Conservation (phyloP, 495 filamentous ascomycete species). For the Penicillium longicatenatum region DNA sequence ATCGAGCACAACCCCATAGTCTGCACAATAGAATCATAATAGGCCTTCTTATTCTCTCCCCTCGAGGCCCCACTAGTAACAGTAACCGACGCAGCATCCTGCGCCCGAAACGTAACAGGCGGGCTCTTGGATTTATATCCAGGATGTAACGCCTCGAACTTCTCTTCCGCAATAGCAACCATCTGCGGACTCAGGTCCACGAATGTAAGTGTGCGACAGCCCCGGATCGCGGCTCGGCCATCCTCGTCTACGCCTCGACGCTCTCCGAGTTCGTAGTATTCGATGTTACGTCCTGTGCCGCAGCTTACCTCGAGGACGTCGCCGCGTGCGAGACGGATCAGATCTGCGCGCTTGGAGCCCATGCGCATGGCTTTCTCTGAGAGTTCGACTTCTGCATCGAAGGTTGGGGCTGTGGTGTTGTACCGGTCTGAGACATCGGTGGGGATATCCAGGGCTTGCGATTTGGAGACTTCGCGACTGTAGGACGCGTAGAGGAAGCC, state of each 20-base stretch:
- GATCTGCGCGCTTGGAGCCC: constrained; percentile 56
- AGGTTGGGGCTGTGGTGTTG: constrained; percentile 56
- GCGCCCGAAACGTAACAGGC: constrained; percentile 44
- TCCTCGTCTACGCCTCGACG: constrained; percentile 69
- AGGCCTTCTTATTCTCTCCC: constrained; percentile 6
- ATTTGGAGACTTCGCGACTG: constrained; percentile 36
- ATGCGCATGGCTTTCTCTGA: constrained; percentile 70
- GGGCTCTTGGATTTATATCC: constrained; percentile 26
- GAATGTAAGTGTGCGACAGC: constrained; percentile 57
- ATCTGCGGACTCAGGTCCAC: constrained; percentile 66
- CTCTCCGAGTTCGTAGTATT: constrained; percentile 69
- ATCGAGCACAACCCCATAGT: constrained; percentile 94
- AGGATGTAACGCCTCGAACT: constrained; percentile 55
- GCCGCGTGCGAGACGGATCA: constrained; percentile 65
- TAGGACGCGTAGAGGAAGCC: constrained; percentile 55
- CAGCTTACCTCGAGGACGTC: constrained; percentile 87
- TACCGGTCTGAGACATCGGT: constrained; percentile 58
- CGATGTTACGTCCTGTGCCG: constrained; percentile 86
- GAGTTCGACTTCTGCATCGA: constrained; percentile 64
- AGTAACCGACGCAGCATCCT: constrained; percentile 37
- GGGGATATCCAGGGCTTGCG: constrained; percentile 42
- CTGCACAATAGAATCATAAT: constrained; percentile 86
- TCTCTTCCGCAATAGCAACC: constrained; percentile 60
- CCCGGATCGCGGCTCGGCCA: constrained; percentile 34
- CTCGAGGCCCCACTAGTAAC: constrained; percentile 1